Evolutionary conservation across 768 basidiomycete species (phyloP).

Genomic region (Suillus ampliporus): DNA sequence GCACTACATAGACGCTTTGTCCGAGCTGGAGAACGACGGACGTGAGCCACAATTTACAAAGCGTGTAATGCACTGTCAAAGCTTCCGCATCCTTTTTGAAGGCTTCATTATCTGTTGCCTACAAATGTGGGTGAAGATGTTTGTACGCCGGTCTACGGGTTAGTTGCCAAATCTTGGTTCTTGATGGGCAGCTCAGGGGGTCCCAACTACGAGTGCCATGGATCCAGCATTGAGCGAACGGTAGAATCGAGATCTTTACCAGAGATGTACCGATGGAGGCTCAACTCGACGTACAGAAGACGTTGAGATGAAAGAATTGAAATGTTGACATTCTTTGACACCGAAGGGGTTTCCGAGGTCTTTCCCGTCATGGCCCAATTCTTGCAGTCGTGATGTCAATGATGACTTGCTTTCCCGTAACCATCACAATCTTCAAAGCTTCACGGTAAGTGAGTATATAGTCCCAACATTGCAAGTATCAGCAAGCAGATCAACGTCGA

Average conservation of each 20-base stretch:
- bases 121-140: neutral
- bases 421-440: too few relatives aligned
- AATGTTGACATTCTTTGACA: neutral
- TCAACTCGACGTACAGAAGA: neutral
- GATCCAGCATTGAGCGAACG: neutral
- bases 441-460: too few relatives aligned
- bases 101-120: neutral
- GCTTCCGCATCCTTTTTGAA: neutral
- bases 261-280: neutral
- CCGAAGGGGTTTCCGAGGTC: neutral
- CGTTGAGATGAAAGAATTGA: neutral
- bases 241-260: neutral
- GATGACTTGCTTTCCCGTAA: too few relatives aligned
- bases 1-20: conserved; percentile 2
- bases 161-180: neutral
- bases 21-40: too few relatives aligned
- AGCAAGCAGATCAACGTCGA: neutral
- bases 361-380: neutral
- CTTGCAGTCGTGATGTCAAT: too few relatives aligned
- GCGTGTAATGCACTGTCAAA: neutral
- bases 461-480: too few relatives aligned
- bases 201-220: neutral
- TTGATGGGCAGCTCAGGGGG: neutral
- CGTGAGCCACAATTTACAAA: conserved; percentile 3
- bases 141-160: neutral